Conservation (phyloP, 371 early-diverging fungal species). For the Coemansia sp. region DNA sequence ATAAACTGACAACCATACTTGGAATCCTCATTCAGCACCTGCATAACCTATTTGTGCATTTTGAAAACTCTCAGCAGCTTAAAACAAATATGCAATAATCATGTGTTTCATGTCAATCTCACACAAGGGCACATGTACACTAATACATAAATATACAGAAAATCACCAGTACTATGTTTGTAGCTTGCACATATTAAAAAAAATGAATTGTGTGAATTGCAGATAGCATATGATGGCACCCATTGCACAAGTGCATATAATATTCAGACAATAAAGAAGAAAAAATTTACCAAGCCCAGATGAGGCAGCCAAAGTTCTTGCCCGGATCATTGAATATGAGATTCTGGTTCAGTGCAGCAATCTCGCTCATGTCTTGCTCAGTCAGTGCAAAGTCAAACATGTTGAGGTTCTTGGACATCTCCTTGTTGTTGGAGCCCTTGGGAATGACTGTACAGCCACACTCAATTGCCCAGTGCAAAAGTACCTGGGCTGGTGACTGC, state of each 20-base stretch:
- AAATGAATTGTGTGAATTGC: no score
- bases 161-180: no score
- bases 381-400: conserved; percentile 25
- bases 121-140: no score
- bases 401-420: conserved; percentile 35
- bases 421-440: conserved; percentile 28
- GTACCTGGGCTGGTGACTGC: conserved; percentile 70
- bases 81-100: no score
- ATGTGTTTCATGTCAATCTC: no score
- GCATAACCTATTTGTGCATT: no score
- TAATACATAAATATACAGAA: no score
- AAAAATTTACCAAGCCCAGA: conserved; percentile 31
- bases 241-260: background rate
- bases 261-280: background rate
- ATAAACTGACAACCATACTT: no score
- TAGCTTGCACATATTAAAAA: no score
- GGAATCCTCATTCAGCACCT: no score
- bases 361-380: conserved; percentile 13
- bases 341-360: conserved; percentile 25
- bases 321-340: conserved; percentile 40
- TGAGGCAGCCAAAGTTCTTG: conserved; percentile 14
- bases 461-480: conserved; percentile 73
- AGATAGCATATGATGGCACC: no score
- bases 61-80: no score
- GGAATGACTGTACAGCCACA: conserved; percentile 51